Percentiles rank a stretch among this genome's conserved stretches.
phyloP scores from a whole-genome alignment of 768 basidiomycete species.

The Phaeotremella skinneri region DNA sequence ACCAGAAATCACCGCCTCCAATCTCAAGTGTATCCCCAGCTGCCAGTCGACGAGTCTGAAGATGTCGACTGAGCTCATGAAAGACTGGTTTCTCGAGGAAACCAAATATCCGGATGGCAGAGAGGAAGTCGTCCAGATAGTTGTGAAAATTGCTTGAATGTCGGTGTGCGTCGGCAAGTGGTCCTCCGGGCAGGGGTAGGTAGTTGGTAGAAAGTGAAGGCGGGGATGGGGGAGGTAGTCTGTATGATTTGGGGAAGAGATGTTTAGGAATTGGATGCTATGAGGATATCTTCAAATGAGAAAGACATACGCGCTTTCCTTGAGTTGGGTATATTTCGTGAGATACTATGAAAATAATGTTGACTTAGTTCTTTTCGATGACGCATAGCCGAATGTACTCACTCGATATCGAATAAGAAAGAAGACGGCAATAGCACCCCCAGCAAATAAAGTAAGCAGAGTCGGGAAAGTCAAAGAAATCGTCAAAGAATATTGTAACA shows the following conservation, averaged over 20 bases:
- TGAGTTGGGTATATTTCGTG: slow-evolving; percentile 53
- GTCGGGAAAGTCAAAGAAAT: slow-evolving; percentile 85
- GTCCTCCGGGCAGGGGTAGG: slow-evolving; percentile 69
- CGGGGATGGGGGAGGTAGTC: slow-evolving; percentile 37
- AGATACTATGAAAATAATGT: slow-evolving; percentile 37
- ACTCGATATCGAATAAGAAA: slow-evolving; percentile 69
- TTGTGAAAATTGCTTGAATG: slow-evolving; percentile 74
- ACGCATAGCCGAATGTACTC: neutral
- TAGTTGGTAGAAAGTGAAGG: slow-evolving; percentile 54
- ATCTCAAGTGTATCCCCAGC: slow-evolving; percentile 83
- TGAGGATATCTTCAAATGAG: neutral
- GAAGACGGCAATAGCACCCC: slow-evolving; percentile 67
- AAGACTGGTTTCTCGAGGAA: slow-evolving; percentile 98
- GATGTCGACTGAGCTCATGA: slow-evolving; percentile 91
- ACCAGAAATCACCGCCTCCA: slow-evolving; percentile 80
- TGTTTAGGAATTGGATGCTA: neutral
- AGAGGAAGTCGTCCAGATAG: slow-evolving; percentile 93
- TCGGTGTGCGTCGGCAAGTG: slow-evolving; percentile 15
- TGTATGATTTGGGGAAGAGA: slow-evolving; percentile 1
- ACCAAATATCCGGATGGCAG: slow-evolving; percentile 94
- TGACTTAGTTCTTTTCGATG: neutral
- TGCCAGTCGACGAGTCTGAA: slow-evolving; percentile 91
- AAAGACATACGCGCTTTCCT: slow-evolving; percentile 47
- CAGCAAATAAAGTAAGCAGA: slow-evolving; percentile 71
- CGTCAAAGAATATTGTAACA: slow-evolving; percentile 50